These are phyloP conservation scores for Aphanomyces cochlioides DNA, from an alignment of 352 stramenopile species.

Conservation along the genomic window DNA sequence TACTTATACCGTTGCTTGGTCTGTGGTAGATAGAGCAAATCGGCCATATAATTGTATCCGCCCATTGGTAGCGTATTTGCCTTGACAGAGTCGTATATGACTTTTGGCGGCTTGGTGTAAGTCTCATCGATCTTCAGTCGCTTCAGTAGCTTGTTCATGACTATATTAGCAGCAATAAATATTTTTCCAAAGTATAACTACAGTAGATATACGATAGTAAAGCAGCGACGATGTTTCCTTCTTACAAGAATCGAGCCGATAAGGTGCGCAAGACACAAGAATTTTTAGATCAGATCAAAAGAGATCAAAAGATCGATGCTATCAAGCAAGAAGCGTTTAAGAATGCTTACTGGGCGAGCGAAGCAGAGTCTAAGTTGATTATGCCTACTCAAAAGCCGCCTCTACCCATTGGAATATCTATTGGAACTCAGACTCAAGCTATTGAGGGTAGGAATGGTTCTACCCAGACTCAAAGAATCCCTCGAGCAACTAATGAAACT, in stretches of 20 bases:
- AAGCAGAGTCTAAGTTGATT: neutral
- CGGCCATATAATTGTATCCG: neutral
- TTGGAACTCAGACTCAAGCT: too few species aligned
- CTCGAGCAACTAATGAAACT: too few species aligned
- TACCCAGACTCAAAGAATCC: too few species aligned
- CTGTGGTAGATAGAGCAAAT: neutral
- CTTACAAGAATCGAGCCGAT: neutral
- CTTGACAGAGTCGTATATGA: neutral
- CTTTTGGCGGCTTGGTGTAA: neutral
- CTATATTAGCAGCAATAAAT: too few species aligned
- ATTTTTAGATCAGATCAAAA: neutral
- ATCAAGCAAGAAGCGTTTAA: conserved; percentile 3
- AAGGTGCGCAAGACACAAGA: neutral
- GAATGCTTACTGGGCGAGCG: neutral
- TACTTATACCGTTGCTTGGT: neutral
- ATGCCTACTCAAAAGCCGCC: too few species aligned
- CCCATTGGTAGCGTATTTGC: neutral
- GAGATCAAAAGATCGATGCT: neutral
- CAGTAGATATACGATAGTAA: too few species aligned
- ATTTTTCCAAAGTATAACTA: too few species aligned
- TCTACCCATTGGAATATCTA: too few species aligned
- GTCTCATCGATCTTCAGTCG: neutral
- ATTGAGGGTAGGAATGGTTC: too few species aligned
- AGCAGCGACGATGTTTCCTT: conserved; percentile 19
- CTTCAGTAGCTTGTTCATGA: neutral